Conservation (phyloP, 2,329 filamentous ascomycete genomes). For the Calonectria montana region DNA sequence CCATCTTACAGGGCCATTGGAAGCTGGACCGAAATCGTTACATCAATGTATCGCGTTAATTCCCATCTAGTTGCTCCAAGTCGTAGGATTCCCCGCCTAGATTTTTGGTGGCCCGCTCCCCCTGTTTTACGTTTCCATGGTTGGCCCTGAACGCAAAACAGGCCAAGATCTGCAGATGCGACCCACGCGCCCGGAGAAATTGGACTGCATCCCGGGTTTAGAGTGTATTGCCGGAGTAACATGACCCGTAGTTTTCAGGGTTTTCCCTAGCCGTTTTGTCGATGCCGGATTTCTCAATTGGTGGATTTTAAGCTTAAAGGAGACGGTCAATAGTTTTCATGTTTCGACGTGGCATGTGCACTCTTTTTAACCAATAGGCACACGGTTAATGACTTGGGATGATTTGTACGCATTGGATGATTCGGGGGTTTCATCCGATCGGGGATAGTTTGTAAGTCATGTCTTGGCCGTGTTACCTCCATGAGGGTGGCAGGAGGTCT, state of each 20-base stretch:
- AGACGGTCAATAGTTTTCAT: not conserved
- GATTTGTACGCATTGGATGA: not conserved
- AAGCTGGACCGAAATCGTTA: not conserved
- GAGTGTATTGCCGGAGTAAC: slow-evolving; percentile 3
- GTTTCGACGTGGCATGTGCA: not conserved
- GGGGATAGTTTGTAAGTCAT: not conserved
- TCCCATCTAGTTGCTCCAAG: not conserved
- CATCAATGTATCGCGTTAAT: not conserved
- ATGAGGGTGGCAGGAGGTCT: not conserved
- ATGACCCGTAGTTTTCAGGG: not conserved
- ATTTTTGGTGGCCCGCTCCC: not conserved
- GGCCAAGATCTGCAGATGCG: slow-evolving; percentile 1
- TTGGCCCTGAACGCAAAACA: not conserved
- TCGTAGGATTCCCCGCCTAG: not conserved
- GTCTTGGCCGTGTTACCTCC: not conserved
- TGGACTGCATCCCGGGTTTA: not conserved
- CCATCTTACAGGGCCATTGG: not conserved
- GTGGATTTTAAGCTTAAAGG: slow-evolving; percentile 11
- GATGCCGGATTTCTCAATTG: not conserved
- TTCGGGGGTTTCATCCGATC: not conserved
- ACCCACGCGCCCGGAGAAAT: slow-evolving; percentile 1
- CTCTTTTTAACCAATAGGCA: not conserved
- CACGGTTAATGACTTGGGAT: not conserved
- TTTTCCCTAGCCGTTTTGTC: not conserved
- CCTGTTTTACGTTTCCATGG: not conserved